Conservation (phyloP, 345 rosid genomes). For the Psidium guajava region DNA sequence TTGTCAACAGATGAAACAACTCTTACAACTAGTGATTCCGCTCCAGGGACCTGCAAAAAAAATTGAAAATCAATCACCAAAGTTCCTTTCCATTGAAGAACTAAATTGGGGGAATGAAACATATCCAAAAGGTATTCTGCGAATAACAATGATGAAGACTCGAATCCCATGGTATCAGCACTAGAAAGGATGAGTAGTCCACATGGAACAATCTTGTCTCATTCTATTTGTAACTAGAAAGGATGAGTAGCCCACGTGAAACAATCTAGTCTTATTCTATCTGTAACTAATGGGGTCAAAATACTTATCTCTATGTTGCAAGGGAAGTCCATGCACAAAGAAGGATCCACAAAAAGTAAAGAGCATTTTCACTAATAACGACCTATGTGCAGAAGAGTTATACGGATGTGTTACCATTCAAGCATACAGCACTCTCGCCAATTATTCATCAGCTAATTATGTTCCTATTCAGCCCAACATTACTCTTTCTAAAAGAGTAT, state of each 20-base stretch:
- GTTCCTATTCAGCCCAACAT: not conserved
- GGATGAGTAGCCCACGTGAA: not conserved
- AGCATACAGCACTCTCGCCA: not conserved
- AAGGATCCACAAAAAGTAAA: not conserved
- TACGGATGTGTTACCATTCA: not conserved
- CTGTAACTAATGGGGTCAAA: not conserved
- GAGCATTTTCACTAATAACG: not conserved
- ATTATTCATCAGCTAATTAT: not conserved
- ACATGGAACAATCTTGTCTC: no score
- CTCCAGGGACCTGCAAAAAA: constrained; percentile 70
- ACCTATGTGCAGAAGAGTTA: not conserved
- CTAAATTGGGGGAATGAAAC: not conserved
- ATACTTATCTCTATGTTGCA: not conserved
- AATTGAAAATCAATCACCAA: not conserved
- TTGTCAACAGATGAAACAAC: constrained; percentile 99
- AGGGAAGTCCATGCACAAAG: not conserved
- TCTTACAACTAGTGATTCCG: constrained; percentile 88
- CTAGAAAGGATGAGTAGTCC: not conserved
- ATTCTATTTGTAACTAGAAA: not conserved
- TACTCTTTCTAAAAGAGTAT: not conserved
- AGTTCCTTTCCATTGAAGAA: not conserved
- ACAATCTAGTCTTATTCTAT: not conserved
- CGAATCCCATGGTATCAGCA: not conserved
- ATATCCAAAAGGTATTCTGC: not conserved
- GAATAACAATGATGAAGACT: not conserved